A percentile compares a stretch with the other conserved stretches of the same genome.
These are phyloP conservation scores for Monosporascus sp. DNA, from an alignment of 2,329 filamentous ascomycete species.

Conservation along the genomic window DNA sequence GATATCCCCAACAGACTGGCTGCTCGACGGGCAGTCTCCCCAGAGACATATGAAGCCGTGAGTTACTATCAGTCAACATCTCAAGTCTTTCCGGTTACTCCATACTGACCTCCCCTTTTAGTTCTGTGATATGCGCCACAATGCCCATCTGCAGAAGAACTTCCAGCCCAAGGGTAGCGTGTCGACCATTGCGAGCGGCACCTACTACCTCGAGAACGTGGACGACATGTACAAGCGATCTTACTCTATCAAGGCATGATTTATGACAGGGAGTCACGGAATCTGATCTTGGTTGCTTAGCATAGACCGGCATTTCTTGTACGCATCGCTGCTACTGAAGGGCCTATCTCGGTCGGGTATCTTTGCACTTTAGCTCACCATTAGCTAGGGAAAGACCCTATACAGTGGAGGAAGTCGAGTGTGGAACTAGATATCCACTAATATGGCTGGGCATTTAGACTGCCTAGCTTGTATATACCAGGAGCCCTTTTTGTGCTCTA, in stretches of 20 bases:
- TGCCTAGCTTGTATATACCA: constrained; percentile 25
- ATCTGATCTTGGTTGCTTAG: constrained; percentile 13
- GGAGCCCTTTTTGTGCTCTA: constrained; percentile 12
- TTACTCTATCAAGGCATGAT: constrained; percentile 69
- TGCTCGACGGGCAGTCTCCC: constrained; percentile 59
- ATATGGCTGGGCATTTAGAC: constrained; percentile 13
- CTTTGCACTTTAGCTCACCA: constrained; percentile 8
- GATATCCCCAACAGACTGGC: constrained; percentile 66
- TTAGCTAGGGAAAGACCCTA: constrained; percentile 15
- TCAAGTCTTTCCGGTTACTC: background rate
- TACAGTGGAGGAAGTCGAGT: constrained; percentile 5
- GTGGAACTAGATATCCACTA: constrained; percentile 14
- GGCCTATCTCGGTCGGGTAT: too few relatives aligned
- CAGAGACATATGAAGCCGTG: constrained; percentile 70
- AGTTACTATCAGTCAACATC: constrained; percentile 27
- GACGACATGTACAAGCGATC: constrained; percentile 83
- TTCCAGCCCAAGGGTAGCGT: constrained; percentile 65
- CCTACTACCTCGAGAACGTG: constrained; percentile 75
- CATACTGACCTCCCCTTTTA: constrained; percentile 29
- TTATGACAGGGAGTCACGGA: constrained; percentile 10
- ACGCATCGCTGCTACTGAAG: too few relatives aligned
- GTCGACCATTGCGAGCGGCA: constrained; percentile 60
- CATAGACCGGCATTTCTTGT: constrained; percentile 17
- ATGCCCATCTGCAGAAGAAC: constrained; percentile 77
- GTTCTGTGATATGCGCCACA: constrained; percentile 77